These are phyloP conservation scores for Rosa persica DNA, from an alignment of 306 rosid genomes.

Conservation along the genomic window DNA sequence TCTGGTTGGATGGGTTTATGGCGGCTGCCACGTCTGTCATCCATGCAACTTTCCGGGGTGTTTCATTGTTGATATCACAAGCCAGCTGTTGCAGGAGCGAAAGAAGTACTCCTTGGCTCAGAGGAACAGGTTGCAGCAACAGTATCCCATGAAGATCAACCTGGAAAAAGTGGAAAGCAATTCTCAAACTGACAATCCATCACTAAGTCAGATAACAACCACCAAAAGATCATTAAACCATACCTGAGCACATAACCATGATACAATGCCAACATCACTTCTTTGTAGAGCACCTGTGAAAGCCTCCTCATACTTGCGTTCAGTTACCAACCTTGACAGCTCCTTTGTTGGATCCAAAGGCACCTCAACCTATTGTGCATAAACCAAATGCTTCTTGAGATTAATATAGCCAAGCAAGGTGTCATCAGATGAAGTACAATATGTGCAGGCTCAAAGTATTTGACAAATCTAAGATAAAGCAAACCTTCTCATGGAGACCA, in stretches of 20 bases:
- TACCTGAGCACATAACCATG: slow-evolving; percentile 98
- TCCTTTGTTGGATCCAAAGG: slow-evolving; percentile 91
- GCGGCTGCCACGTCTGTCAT: slow-evolving; percentile 80
- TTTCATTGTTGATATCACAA: slow-evolving; percentile 70
- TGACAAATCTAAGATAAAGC: slow-evolving; percentile 3
- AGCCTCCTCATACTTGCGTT: slow-evolving; percentile 88
- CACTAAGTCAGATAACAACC: not conserved
- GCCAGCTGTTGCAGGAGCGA: slow-evolving; percentile 96
- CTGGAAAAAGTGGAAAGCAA: slow-evolving; percentile 35
- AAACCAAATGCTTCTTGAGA: slow-evolving; percentile 13
- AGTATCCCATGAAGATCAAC: slow-evolving; percentile 72
- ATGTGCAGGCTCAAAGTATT: not conserved
- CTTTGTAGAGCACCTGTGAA: slow-evolving; percentile 82
- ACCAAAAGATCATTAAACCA: not conserved
- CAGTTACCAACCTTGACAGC: slow-evolving; percentile 73
- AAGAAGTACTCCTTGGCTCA: slow-evolving; percentile 94
- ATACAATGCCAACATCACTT: slow-evolving; percentile 87
- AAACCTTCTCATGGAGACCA: slow-evolving; percentile 83
- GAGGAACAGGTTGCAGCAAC: slow-evolving; percentile 69
- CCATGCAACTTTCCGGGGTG: slow-evolving; percentile 68
- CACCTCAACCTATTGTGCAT: slow-evolving; percentile 66
- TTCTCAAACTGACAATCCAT: not conserved
- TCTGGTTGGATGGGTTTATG: slow-evolving; percentile 61
- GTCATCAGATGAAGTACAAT: not conserved
- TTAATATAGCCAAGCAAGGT: not conserved